These are phyloP conservation scores for Candida insectorum DNA, from an alignment of 805 yeast species.

Conservation along the genomic window DNA sequence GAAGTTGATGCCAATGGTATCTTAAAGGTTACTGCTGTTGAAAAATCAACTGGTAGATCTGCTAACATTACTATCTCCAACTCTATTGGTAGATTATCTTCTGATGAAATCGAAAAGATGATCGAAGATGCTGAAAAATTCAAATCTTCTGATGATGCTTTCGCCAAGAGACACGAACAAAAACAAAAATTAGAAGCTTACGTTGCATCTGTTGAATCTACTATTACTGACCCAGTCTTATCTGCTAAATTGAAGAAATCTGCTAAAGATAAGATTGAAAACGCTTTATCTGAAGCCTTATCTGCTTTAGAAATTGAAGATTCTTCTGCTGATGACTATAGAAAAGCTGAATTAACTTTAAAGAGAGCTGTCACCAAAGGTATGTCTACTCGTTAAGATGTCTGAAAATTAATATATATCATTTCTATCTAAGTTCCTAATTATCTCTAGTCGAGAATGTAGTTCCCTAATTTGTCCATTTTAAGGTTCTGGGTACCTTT, in stretches of 20 bases:
- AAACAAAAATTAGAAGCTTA: constrained; percentile 98
- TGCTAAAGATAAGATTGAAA: constrained; percentile 95
- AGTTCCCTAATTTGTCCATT: constrained; percentile 81
- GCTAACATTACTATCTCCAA: constrained; percentile 49
- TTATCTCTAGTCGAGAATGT: constrained; percentile 56
- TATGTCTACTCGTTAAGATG: constrained; percentile 89
- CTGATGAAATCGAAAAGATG: constrained; percentile 49
- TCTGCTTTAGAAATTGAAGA: constrained; percentile 97
- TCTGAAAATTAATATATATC: constrained; percentile 6
- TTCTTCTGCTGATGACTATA: constrained; percentile 91
- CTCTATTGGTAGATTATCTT: constrained; percentile 49
- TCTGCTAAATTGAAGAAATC: constrained; percentile 97
- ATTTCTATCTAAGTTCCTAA: constrained; percentile 10
- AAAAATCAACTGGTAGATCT: constrained; percentile 48
- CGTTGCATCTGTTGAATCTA: constrained; percentile 92
- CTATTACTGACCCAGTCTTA: constrained; percentile 97
- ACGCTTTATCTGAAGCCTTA: constrained; percentile 96
- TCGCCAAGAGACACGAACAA: constrained; percentile 99
- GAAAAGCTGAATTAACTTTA: constrained; percentile 98
- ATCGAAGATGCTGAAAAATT: constrained; percentile 50
- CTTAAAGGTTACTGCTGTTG: constrained; percentile 49
- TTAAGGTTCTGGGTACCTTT: constrained; percentile 62
- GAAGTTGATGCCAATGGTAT: constrained; percentile 51
- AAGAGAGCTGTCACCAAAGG: constrained; percentile 99
- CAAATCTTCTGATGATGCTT: constrained; percentile 98